Evolutionary conservation across 2,329 filamentous ascomycete genomes (phyloP).

Genomic region (Escovopsis sp.): DNA sequence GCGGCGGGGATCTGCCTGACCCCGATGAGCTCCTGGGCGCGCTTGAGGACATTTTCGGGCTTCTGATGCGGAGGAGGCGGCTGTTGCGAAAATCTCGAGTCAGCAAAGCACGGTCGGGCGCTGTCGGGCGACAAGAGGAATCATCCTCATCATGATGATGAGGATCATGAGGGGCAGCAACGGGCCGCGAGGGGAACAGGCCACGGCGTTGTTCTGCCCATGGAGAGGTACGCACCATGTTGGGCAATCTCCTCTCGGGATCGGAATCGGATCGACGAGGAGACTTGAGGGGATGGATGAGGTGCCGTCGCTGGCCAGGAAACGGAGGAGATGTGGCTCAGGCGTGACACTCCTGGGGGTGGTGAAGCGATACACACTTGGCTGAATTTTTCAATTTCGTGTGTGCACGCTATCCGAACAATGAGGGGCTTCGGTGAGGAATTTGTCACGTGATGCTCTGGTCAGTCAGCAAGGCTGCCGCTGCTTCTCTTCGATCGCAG

Average conservation of each 20-base stretch:
- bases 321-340: constrained; percentile 19
- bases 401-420: constrained; percentile 30
- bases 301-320: constrained; percentile 23
- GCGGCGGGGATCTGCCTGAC: constrained; percentile 88
- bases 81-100: constrained; percentile 29
- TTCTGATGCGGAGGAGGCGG: constrained; percentile 94
- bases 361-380: constrained; percentile 20
- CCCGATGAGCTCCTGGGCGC: constrained; percentile 96
- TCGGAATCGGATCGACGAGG: constrained; percentile 17
- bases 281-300: constrained; percentile 19
- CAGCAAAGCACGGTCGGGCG: constrained; percentile 10
- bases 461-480: constrained; percentile 15
- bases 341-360: constrained; percentile 23
- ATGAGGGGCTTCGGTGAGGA: constrained; percentile 23
- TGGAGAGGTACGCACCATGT: constrained; percentile 25
- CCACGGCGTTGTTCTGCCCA: too few species aligned
- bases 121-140: too few species aligned
- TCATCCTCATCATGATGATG: too few species aligned
- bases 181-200: too few species aligned
- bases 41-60: constrained; percentile 98
- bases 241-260: constrained; percentile 37
- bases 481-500: not conserved
- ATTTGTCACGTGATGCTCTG: constrained; percentile 18
- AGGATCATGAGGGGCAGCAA: too few species aligned
- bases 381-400: constrained; percentile 31